A percentile compares a stretch with the other conserved stretches of the same genome.
phyloP scores from a whole-genome alignment of 2,329 filamentous ascomycete genomes.

The Phialophora verrucosa region DNA sequence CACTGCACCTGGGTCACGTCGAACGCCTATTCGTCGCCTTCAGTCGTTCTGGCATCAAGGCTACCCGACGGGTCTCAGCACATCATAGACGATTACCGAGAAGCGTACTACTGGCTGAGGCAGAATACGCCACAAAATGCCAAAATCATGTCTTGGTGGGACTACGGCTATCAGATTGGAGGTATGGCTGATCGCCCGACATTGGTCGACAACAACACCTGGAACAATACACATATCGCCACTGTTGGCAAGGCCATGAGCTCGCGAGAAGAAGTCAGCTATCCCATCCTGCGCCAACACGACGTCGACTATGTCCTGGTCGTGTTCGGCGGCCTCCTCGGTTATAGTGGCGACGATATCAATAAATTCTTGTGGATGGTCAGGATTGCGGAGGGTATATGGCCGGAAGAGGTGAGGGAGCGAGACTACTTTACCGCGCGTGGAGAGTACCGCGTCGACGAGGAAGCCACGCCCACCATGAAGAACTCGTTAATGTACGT shows the following conservation, averaged over 20 bases:
- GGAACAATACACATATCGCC: slow-evolving; percentile 99
- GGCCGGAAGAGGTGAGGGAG: slow-evolving; percentile 99
- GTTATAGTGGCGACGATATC: slow-evolving; percentile 98
- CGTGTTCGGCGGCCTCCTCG: slow-evolving; percentile 92
- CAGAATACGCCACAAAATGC: slow-evolving; percentile 95
- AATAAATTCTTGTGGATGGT: slow-evolving; percentile 99
- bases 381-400: slow-evolving; percentile 97
- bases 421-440: slow-evolving; percentile 92
- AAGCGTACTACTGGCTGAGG: slow-evolving; percentile 98
- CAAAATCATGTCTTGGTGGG: slow-evolving; percentile 99
- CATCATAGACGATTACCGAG: slow-evolving; percentile 98
- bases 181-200: slow-evolving; percentile 98
- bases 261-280: slow-evolving; percentile 95
- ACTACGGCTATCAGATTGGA: slow-evolving; percentile 99
- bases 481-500: slow-evolving; percentile 98
- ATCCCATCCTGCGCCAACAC: slow-evolving; percentile 97
- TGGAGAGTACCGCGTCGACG: slow-evolving; percentile 94
- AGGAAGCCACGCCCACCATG: slow-evolving; percentile 94
- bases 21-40: slow-evolving; percentile 97
- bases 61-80: slow-evolving; percentile 94
- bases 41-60: slow-evolving; percentile 89
- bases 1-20: slow-evolving; percentile 99
- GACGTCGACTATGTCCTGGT: slow-evolving; percentile 99
- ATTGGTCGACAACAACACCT: slow-evolving; percentile 98
- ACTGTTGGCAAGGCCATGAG: slow-evolving; percentile 99